Base-by-base conservation (phyloP, 2,329 filamentous ascomycete species). In the Sporothrix brunneoviolacea region DNA sequence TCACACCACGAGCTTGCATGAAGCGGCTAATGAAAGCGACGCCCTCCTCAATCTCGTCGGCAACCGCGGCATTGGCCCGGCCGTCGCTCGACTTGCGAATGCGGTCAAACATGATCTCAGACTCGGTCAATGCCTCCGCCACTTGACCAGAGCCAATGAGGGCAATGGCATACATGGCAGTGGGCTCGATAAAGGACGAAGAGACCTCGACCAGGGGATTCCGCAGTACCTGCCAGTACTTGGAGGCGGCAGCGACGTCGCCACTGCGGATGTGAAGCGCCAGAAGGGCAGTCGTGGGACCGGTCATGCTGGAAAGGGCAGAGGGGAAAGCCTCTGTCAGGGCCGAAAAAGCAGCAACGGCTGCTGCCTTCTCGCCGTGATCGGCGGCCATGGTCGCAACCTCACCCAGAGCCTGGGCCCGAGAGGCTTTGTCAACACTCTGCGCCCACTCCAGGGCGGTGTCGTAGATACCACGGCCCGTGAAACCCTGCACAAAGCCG, bases 101-200 rank as follows among this genome's bases (percentile, higher is more conserved):
- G 54, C 86, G 83, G 62, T 84, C 75, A 67, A 96, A 95, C 88
- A 95, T 94, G 62, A 83, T 74, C 59, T 93, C 87, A 9, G 87
- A 84, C 64, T 93, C 82, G 12, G 76, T 73, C 52, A 97, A 69
- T 44, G 86, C 93, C 62, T 91, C 88, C n/a, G 84, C 82, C 43
- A 91, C 79, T 61, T 90, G 84, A 37, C 90, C 89, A 55, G 87
- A 88, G 48, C 88, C 86, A 63, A 97, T 86, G 66, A 97, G 75
- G 42, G 90, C 88, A 51, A 95, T 82, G 13, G 87, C 82, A 62
- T 91, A 95, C 89, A 96, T 95, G 51, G 88, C 81, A 12, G 89
- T 86, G 21, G 90, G 87, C 70, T 95, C 90, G 55, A 95, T 86
- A 66, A 94, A 84, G 28, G 82, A 73, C 48, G 76, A 65, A 12